These are phyloP conservation scores for Actinidia arguta DNA, from an alignment of 179 eudicot genomes.

Conservation along the genomic window DNA sequence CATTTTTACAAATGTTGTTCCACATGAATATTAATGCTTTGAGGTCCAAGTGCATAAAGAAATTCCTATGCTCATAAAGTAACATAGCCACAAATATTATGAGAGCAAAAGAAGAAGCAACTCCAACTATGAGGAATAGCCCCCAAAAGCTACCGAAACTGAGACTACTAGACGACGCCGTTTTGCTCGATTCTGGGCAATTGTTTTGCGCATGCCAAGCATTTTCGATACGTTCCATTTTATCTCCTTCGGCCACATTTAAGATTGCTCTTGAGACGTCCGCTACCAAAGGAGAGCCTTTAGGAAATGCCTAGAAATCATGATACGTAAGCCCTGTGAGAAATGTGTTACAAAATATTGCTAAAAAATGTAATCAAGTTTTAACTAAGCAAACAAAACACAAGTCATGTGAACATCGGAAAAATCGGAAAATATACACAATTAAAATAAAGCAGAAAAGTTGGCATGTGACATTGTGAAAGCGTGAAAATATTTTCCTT, in stretches of 20 bases:
- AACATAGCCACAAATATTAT: not conserved
- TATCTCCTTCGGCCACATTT: conserved; percentile 40
- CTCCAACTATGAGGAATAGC: not conserved
- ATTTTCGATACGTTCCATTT: conserved; percentile 31
- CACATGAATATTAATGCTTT: not conserved
- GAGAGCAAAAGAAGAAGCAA: conserved; percentile 19
- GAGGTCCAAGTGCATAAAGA: not conserved
- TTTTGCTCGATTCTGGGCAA: conserved; percentile 3
- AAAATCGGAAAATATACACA: not conserved
- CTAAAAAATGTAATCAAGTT: too few relatives aligned
- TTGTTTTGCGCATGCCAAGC: conserved; percentile 32
- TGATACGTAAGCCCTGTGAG: too few relatives aligned
- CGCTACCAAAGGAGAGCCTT: conserved; percentile 49
- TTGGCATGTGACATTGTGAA: conserved; percentile 16
- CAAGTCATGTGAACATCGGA: not conserved
- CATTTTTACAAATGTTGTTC: not conserved
- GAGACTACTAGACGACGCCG: not conserved
- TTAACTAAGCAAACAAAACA: too few relatives aligned
- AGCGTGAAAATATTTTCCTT: too few relatives aligned
- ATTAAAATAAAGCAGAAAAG: not conserved
- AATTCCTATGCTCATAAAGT: conserved; percentile 23
- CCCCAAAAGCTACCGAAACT: not conserved
- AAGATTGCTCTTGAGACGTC: conserved; percentile 53
- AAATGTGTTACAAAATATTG: too few relatives aligned
- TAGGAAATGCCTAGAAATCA: conserved; percentile 44